Percentiles rank a stretch among this genome's conserved stretches.
phyloP scores from a whole-genome alignment of 306 rosid species.

The Lablab purpureus region DNA sequence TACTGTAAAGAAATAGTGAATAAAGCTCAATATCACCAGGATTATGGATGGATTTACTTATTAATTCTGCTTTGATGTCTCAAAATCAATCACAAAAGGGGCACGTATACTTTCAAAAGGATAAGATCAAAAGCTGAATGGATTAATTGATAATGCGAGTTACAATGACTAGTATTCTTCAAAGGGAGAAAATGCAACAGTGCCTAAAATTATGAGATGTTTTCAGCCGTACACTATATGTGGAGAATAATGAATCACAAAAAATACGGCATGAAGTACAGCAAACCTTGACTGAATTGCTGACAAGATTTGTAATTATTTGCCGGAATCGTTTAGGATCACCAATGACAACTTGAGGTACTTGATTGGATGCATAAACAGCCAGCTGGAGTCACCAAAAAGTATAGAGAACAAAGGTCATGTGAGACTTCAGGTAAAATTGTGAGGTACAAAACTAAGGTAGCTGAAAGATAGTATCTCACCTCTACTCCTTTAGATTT shows the following conservation, averaged over 20 bases:
- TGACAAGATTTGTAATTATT: conserved; percentile 89
- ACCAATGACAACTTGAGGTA: conserved; percentile 82
- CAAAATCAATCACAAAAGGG: not conserved
- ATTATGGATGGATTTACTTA: not conserved
- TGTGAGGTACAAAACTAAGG: conserved; percentile 36
- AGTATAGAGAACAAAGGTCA: conserved; percentile 41
- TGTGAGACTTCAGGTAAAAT: conserved; percentile 38
- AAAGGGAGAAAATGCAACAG: not conserved
- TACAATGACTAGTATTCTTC: not conserved
- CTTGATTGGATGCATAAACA: conserved; percentile 81
- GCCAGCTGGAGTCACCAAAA: conserved; percentile 76
- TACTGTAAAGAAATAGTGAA: not conserved
- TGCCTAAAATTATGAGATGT: not conserved
- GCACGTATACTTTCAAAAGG: not conserved
- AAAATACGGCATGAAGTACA: conserved; percentile 30
- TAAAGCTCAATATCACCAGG: not conserved
- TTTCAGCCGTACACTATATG: not conserved
- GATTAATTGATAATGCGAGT: not conserved
- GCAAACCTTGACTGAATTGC: conserved; percentile 87
- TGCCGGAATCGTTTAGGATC: conserved; percentile 92
- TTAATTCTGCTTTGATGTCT: not conserved
- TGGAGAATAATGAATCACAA: conserved; percentile 18
- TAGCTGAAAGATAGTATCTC: conserved; percentile 39
- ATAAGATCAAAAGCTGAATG: not conserved
- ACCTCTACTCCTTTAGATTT: conserved; percentile 91